A percentile compares a stretch with the other conserved stretches of the same genome.
Evolutionary conservation across 768 basidiomycete genomes (phyloP).

Genomic region (Lentinula lateritia): DNA sequence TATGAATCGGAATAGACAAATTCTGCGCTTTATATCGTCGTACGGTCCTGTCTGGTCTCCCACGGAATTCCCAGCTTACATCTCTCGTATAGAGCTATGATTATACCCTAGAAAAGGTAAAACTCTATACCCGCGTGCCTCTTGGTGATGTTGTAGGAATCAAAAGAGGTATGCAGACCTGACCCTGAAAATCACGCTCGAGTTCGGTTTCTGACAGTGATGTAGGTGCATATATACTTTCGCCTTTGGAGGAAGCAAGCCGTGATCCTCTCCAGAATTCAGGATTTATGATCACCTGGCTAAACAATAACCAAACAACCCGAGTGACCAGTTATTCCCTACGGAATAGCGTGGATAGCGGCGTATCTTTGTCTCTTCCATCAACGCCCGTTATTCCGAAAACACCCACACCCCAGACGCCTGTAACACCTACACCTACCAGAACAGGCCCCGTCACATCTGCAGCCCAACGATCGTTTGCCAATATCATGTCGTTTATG

Average conservation of each 20-base stretch:
- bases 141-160: conserved; percentile 74
- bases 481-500: not conserved
- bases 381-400: not conserved
- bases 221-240: conserved; percentile 91
- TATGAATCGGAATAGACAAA: conserved; percentile 19
- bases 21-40: conserved; percentile 71
- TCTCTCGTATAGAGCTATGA: conserved; percentile 68
- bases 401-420: not conserved
- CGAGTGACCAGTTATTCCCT: conserved; percentile 84
- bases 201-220: conserved; percentile 3
- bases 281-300: conserved; percentile 83
- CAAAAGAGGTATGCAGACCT: conserved; percentile 55
- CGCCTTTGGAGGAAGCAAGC: conserved; percentile 87
- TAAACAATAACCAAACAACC: conserved; percentile 63
- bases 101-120: conserved; percentile 89
- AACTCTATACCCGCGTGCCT: conserved; percentile 84
- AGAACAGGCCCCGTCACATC: not conserved
- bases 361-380: not conserved
- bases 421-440: not conserved
- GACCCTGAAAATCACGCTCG: not conserved
- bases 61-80: not conserved
- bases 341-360: conserved; percentile 51
- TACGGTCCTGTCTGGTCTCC: conserved; percentile 19
- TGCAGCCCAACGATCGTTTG: conserved; percentile 1
- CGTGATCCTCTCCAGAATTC: conserved; percentile 85